Base-by-base conservation (phyloP, 1,284 basidiomycete species). In the Ustanciosporium gigantosporum region DNA sequence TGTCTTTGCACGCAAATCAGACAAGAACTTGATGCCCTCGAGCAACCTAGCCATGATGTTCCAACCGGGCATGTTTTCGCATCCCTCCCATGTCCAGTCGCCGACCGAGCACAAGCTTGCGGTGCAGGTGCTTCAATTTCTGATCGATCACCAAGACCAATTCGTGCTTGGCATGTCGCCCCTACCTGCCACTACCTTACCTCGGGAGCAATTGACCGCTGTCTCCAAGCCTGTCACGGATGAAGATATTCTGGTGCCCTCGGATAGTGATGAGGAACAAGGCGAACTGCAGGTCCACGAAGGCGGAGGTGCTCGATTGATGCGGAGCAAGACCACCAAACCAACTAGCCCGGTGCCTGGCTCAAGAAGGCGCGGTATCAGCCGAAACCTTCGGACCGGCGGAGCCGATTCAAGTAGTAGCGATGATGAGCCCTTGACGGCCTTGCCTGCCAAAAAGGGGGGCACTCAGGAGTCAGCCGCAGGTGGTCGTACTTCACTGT, bases 21-120 rank as follows among this genome's bases (percentile, higher is more conserved):
- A 92, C 67, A 89, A 88, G 81, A 98, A 97, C 77, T 82, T 93
- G 36, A 98, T 98, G 94, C 93, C 88, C 1, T 88, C 93, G 14
- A 84, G 88, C 53, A 98, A 77, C 29, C 61, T 78, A 5, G 76
- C 76, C 21, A 70, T 78, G 50, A 68, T 78, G 36, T 78, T 78
- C 52, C 76, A 77, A 41, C 76, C 76, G 0, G 71, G 72, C 25
- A 74, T 77, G 19, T 87, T 98, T 51, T 89, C 89, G 14, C 91
- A 92, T 74, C 91, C 89, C 0, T 80, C 83, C 19, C 90, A 95
- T 75, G 39, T 66, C 35, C 73, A 71, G 32, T 77, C 72, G 5
- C 70, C 74, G 0, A 58, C 68, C 35, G 91, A 95, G 74, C 91
- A 94, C 79, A 84, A 85, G 21, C 82, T 91, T 5, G 91, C 88